These are phyloP conservation scores for Trametes sp. DNA, from an alignment of 1,284 basidiomycete genomes.

Conservation along the genomic window DNA sequence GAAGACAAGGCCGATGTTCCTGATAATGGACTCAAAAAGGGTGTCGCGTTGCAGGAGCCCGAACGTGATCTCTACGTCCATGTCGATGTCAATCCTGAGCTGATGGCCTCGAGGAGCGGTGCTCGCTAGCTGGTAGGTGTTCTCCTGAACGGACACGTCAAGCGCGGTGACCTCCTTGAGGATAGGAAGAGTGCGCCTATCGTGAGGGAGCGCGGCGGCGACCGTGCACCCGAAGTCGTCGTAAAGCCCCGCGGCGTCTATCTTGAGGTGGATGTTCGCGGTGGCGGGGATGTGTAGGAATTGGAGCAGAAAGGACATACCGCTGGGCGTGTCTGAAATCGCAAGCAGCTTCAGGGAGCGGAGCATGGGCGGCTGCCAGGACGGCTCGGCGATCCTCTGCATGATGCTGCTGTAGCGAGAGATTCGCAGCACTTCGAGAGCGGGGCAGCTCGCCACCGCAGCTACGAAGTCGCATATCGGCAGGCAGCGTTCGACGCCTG, in stretches of 20 bases:
- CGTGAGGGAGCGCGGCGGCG: not conserved
- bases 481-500: not conserved
- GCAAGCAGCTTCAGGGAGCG: not conserved
- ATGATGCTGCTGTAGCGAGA: too few relatives aligned
- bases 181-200: slow-evolving; percentile 1
- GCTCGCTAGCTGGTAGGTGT: slow-evolving; percentile 9
- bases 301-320: not conserved
- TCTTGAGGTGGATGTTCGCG: not conserved
- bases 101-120: not conserved
- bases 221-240: slow-evolving; percentile 3
- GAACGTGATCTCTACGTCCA: not conserved
- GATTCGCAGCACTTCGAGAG: slow-evolving; percentile 10
- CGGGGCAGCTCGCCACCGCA: not conserved
- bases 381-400: not conserved
- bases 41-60: not conserved
- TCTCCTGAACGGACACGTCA: not conserved
- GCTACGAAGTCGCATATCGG: not conserved
- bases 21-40: slow-evolving; percentile 1
- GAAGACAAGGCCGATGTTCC: slow-evolving; percentile 4
- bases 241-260: not conserved
- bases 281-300: not conserved
- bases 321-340: not conserved
- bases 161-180: not conserved
- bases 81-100: slow-evolving; percentile 6
- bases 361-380: not conserved